Conservation (phyloP, 2,329 filamentous ascomycete species). For the Triangularia verruculosa region DNA sequence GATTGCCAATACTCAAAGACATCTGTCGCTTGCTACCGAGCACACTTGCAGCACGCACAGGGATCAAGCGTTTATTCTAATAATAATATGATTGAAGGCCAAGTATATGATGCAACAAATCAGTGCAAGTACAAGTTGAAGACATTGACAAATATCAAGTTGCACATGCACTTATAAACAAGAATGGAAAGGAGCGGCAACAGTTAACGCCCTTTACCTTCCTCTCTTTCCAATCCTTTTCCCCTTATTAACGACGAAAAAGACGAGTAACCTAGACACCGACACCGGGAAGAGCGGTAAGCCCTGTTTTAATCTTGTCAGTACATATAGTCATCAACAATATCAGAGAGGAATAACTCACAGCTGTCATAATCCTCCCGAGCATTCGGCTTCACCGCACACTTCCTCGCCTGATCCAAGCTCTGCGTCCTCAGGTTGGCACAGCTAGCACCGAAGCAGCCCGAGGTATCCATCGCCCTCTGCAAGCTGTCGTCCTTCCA, state of each 20-base stretch:
- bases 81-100: not conserved
- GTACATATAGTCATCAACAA: not conserved
- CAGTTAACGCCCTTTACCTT: not conserved
- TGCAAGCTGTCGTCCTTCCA: constrained; percentile 40
- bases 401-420: constrained; percentile 32
- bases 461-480: constrained; percentile 38
- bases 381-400: constrained; percentile 33
- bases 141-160: not conserved
- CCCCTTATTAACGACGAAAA: not conserved
- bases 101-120: not conserved
- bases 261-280: constrained; percentile 7
- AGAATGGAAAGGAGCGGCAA: not conserved
- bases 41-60: no score
- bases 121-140: not conserved
- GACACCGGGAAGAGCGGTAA: constrained; percentile 30
- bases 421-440: constrained; percentile 34
- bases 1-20: no score
- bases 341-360: constrained; percentile 26
- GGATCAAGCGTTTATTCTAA: not conserved
- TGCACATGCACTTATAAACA: not conserved
- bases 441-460: constrained; percentile 42
- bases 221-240: not conserved
- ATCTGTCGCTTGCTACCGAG: no score
- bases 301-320: constrained; percentile 24
- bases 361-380: constrained; percentile 37